phyloP scores from a whole-genome alignment of 768 basidiomycete genomes.

The Auriscalpium orientale region DNA sequence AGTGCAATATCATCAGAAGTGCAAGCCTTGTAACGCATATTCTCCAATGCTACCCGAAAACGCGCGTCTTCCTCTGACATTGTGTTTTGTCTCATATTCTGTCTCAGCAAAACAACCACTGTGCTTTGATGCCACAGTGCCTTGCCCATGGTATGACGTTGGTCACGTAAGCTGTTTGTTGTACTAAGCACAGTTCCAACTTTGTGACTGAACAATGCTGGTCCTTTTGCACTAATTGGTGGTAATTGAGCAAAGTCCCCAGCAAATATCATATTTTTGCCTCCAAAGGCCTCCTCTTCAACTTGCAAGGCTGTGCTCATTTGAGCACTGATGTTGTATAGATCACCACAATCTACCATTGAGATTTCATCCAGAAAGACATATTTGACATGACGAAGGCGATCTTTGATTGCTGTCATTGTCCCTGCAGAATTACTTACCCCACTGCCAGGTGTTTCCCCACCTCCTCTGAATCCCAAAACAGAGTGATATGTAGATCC shows the following conservation, averaged over 20 bases:
- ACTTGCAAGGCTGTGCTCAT: constrained; percentile 16
- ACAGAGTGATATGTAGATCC: constrained; percentile 19
- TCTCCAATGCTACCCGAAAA: constrained; percentile 25
- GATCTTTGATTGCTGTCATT: background rate
- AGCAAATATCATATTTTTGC: constrained; percentile 36
- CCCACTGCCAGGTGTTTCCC: background rate
- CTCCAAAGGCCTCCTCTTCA: constrained; percentile 25
- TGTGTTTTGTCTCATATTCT: constrained; percentile 14
- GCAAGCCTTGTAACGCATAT: constrained; percentile 35
- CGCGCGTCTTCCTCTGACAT: constrained; percentile 18
- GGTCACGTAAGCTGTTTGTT: background rate
- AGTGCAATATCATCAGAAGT: constrained; percentile 31
- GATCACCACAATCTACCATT: constrained; percentile 28
- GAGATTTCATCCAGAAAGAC: constrained; percentile 38
- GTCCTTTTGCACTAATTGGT: constrained; percentile 16
- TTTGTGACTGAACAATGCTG: constrained; percentile 15
- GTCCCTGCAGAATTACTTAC: background rate
- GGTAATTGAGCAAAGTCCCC: constrained; percentile 42
- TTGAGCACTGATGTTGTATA: constrained; percentile 20
- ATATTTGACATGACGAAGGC: constrained; percentile 25
- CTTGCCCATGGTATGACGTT: constrained; percentile 9
- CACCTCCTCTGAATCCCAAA: constrained; percentile 1
- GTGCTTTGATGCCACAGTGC: constrained; percentile 15
- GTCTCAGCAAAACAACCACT: constrained; percentile 13
- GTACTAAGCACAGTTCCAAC: background rate